These are phyloP conservation scores for Agarophyton chilense DNA, from an alignment of 23 red algal genomes.

Conservation along the genomic window DNA sequence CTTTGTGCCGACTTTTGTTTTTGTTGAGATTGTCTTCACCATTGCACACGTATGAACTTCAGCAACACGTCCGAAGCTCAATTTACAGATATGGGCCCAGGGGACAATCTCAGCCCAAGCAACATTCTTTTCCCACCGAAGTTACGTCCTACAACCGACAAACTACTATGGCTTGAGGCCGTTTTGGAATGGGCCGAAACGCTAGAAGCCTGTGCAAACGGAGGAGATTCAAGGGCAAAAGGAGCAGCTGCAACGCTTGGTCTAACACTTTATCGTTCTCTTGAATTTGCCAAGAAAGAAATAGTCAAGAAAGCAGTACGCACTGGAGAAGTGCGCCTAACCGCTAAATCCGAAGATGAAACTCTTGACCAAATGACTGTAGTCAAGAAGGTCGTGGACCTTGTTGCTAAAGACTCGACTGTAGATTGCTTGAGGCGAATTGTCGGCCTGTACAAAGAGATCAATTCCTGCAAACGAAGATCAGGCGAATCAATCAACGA, in stretches of 20 bases:
- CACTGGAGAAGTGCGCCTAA: no score
- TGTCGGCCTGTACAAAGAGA: not conserved
- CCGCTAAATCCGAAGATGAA: no score
- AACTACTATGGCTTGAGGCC: not conserved
- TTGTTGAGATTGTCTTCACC: no score
- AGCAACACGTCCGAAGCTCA: no score
- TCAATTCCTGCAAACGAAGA: not conserved
- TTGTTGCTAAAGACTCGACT: no score
- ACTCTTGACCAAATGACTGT: no score
- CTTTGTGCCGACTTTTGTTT: no score
- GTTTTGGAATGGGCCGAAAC: conserved; percentile 12
- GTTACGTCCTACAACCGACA: not conserved
- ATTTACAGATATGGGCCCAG: not conserved
- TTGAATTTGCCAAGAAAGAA: conserved; percentile 30
- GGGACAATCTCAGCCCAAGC: not conserved
- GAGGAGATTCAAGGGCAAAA: not conserved
- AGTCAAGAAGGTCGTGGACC: no score
- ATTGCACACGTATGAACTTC: no score
- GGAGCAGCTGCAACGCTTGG: conserved; percentile 20
- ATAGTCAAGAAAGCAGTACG: no score
- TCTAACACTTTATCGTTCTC: conserved; percentile 11
- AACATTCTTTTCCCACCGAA: not conserved
- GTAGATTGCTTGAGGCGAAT: not conserved
- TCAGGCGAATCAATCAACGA: not conserved
- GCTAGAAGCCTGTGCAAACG: not conserved